Percentiles rank a stretch among this genome's conserved stretches.
Conservation (phyloP, 495 filamentous ascomycete genomes). For the Penicillium manginii region DNA sequence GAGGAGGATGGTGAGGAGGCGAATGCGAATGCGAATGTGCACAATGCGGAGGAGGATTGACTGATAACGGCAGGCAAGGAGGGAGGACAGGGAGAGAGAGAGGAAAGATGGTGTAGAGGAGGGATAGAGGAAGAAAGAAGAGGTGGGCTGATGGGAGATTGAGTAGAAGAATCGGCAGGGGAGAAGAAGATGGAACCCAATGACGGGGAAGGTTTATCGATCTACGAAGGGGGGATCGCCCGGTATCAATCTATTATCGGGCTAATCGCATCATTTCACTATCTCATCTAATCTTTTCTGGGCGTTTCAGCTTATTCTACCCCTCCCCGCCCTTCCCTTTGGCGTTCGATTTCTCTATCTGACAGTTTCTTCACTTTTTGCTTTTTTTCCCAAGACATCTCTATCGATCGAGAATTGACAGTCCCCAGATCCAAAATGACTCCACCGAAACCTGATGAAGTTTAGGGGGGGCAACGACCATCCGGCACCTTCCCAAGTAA, state of each 20-base stretch:
- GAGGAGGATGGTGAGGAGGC: slow-evolving; percentile 5
- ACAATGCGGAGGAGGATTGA: slow-evolving; percentile 2
- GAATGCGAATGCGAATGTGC: too few relatives aligned
- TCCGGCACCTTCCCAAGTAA: slow-evolving; percentile 30
- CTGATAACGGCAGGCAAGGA: slow-evolving; percentile 7
- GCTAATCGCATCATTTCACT: slow-evolving; percentile 28
- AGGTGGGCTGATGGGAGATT: neutral
- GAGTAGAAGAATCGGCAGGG: slow-evolving; percentile 7
- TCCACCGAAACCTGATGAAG: slow-evolving; percentile 40
- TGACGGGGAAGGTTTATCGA: slow-evolving; percentile 35
- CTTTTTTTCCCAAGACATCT: slow-evolving; percentile 15
- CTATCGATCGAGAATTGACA: slow-evolving; percentile 11
- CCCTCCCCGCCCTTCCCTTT: slow-evolving; percentile 5
- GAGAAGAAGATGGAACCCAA: slow-evolving; percentile 2
- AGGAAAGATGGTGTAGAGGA: slow-evolving; percentile 5
- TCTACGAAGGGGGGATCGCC: slow-evolving; percentile 38
- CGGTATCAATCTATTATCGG: slow-evolving; percentile 32
- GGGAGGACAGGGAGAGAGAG: slow-evolving; percentile 4
- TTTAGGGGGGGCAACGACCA: slow-evolving; percentile 30
- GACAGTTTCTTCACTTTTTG: slow-evolving; percentile 13
- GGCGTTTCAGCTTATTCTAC: neutral
- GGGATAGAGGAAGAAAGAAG: neutral
- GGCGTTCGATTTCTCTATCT: slow-evolving; percentile 8
- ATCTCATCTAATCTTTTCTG: slow-evolving; percentile 30
- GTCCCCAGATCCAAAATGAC: slow-evolving; percentile 40